Evolutionary conservation across 1,284 basidiomycete genomes (phyloP), one percentile per base, ranked within the genome.

Genomic region (Thecaphora frezii): DNA sequence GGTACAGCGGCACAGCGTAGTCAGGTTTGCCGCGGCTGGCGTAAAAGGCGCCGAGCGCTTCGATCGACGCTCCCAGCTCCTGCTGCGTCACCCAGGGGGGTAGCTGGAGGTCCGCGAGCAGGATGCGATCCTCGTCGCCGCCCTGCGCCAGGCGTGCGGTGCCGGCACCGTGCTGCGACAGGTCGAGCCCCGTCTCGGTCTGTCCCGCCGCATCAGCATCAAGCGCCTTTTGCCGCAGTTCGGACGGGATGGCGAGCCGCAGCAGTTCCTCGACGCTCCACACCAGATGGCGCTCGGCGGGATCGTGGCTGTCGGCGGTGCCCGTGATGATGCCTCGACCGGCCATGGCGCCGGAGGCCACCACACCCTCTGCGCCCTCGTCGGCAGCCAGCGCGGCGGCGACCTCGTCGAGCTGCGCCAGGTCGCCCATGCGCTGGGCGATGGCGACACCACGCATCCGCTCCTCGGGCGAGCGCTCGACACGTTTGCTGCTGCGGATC

Each of bases 241-340:
- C 54, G 1, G 50, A 40, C 1, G 63, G 68, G 10, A 71, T 33
- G 1, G 58, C 46, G 21, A 77, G 58, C 5, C 66, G 48, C 42
- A 77, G 58, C 21, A 77, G 62, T 58, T 78, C 77, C 38, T 74
- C 73, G 22, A 80, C 74, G 50, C 73, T 76, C 79, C 79, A 80
- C 0, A 68, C 62, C n/a, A 79, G 53, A 59, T 74, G 73, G 24
- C 66, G 50, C 46, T 80, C 79, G 9, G 67, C 65, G 0, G 68
- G 64, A 18, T 73, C 69, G 24, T 51, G 42, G 21, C 62, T 58
- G 2, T 52, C 51, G 1, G 60, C 48, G 0, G 61, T 65, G 9
- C 58, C 63, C n/a, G 61, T 63, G 23, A 61, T 26, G 5, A 14
- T 7, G 3, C 9, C 22, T 10, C 21, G 14, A 25, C 9, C 4